Conservation (phyloP, 192 early-diverging fungal genomes). For the Mortierella antarctica region DNA sequence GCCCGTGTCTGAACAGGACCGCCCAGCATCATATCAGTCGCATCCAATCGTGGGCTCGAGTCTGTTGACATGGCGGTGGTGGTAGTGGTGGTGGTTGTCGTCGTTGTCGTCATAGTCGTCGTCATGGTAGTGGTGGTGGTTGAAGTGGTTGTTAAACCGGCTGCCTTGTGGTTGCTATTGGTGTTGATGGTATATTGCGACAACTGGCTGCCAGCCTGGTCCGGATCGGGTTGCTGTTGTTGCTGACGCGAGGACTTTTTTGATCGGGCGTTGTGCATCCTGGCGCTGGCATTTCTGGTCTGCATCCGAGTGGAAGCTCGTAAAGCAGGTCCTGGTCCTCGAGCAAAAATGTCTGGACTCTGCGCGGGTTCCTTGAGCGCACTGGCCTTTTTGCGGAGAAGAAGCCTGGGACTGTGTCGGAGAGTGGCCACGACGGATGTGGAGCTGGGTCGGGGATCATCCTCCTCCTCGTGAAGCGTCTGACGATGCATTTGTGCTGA, state of each 20-base stretch:
- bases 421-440: conserved; percentile 48
- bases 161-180: background rate
- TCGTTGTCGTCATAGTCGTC: background rate
- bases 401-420: conserved; percentile 45
- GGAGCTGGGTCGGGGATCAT: conserved; percentile 37
- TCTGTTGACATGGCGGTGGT: conserved; percentile 5
- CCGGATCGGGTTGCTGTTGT: conserved; percentile 21
- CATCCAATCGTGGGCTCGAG: background rate
- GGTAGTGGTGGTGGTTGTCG: background rate
- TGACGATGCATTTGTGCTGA: conserved; percentile 6
- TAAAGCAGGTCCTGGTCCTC: conserved; percentile 49
- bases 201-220: conserved; percentile 14
- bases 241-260: conserved; percentile 47
- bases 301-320: conserved; percentile 42
- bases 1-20: conserved; percentile 40
- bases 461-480: conserved; percentile 19
- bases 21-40: conserved; percentile 21
- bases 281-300: conserved; percentile 45
- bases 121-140: conserved; percentile 1
- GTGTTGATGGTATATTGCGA: conserved; percentile 33
- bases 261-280: conserved; percentile 20
- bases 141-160: conserved; percentile 3
- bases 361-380: conserved; percentile 52
- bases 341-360: conserved; percentile 53
- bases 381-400: conserved; percentile 52